phyloP scores from a whole-genome alignment of 2,329 filamentous ascomycete genomes.

The Pseudonectria foliicola region DNA sequence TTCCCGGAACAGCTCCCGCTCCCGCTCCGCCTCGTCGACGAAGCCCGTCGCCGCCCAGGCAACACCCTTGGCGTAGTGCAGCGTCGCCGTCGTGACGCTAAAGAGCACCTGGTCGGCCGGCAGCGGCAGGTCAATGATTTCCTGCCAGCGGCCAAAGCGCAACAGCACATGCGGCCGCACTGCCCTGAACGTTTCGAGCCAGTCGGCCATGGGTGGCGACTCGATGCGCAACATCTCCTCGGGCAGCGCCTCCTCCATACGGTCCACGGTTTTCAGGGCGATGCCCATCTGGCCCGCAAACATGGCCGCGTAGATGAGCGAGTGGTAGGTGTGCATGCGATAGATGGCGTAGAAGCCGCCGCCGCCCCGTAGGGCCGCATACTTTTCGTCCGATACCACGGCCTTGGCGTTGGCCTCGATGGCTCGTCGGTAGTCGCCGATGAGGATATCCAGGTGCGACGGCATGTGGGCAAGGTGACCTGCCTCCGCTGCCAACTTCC shows the following conservation, averaged over 20 bases:
- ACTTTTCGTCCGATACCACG: constrained; percentile 59
- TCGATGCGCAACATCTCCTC: constrained; percentile 37
- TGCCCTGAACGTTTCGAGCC: constrained; percentile 60
- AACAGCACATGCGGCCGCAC: constrained; percentile 61
- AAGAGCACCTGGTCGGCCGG: constrained; percentile 54
- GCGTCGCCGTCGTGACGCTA: constrained; percentile 59
- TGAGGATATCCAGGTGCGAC: constrained; percentile 63
- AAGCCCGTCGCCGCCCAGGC: constrained; percentile 53
- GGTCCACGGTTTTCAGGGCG: constrained; percentile 50
- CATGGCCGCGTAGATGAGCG: constrained; percentile 68
- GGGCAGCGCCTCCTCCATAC: constrained; percentile 54
- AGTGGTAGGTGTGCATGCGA: constrained; percentile 64
- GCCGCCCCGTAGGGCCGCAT: constrained; percentile 46
- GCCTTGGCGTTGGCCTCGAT: constrained; percentile 55
- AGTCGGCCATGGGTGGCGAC: constrained; percentile 67
- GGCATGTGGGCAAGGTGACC: constrained; percentile 70
- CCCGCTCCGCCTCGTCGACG: constrained; percentile 42
- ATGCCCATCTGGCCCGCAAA: constrained; percentile 58
- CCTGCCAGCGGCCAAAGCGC: constrained; percentile 63
- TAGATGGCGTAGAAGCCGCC: constrained; percentile 69
- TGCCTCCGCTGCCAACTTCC: constrained; percentile 57
- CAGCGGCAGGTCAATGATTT: constrained; percentile 48
- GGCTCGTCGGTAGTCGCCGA: constrained; percentile 60
- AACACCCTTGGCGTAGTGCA: constrained; percentile 60
- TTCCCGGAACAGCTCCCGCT: constrained; percentile 42